Conservation (phyloP, 1,139 yeast species). For the Zhuliangozyma parablackwelliae region DNA sequence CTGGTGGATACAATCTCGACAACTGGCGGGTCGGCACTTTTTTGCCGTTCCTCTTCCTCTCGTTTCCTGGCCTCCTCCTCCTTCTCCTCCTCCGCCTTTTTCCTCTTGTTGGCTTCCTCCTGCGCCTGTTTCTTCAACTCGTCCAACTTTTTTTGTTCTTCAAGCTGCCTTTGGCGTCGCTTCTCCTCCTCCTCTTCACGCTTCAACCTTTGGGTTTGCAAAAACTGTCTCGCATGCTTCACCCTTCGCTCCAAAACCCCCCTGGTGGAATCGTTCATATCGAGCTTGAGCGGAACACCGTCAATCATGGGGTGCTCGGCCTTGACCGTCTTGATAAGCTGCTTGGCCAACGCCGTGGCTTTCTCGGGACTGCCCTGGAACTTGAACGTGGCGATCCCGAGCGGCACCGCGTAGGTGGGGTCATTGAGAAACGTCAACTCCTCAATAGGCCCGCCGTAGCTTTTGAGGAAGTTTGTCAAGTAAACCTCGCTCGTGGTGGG, state of each 20-base stretch:
- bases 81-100: slow-evolving; percentile 9
- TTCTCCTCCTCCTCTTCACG: slow-evolving; percentile 22
- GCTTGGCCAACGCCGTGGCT: slow-evolving; percentile 45
- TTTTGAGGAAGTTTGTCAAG: slow-evolving; percentile 49
- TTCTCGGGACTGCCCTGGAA: slow-evolving; percentile 57
- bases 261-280: slow-evolving; percentile 33
- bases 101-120: slow-evolving; percentile 6
- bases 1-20: slow-evolving; percentile 3
- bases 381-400: slow-evolving; percentile 66
- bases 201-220: slow-evolving; percentile 27
- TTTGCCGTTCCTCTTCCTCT: neutral
- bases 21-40: neutral
- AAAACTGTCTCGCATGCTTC: slow-evolving; percentile 28
- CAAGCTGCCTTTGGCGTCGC: slow-evolving; percentile 9
- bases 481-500: slow-evolving; percentile 43
- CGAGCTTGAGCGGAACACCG: slow-evolving; percentile 35
- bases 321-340: slow-evolving; percentile 25
- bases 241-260: slow-evolving; percentile 28
- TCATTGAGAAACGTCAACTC: slow-evolving; percentile 62
- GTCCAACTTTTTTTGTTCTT: slow-evolving; percentile 13
- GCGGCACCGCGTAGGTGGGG: slow-evolving; percentile 73
- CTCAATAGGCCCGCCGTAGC: slow-evolving; percentile 54
- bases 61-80: slow-evolving; percentile 4
- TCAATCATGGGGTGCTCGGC: slow-evolving; percentile 33
- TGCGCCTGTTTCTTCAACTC: slow-evolving; percentile 12